Evolutionary conservation across 352 stramenopile genomes (phyloP).

Genomic region (Phytophthora quininea): DNA sequence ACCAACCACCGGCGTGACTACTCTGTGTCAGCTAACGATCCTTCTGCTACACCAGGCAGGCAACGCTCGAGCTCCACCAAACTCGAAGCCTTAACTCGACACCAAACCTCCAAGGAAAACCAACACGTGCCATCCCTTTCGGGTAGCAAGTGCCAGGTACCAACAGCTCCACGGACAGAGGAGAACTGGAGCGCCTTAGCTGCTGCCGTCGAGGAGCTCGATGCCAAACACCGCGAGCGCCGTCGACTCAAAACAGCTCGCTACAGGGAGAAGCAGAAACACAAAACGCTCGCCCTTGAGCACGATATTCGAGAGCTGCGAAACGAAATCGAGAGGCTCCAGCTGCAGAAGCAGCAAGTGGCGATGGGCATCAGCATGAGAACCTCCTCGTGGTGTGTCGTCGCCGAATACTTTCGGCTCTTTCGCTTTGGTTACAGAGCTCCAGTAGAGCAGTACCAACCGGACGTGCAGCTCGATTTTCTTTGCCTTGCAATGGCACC

Average conservation of each 20-base stretch:
- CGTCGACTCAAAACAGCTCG: background rate
- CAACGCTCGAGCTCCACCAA: too few species aligned
- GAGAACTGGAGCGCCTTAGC: background rate
- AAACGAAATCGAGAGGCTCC: background rate
- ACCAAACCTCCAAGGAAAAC: too few species aligned
- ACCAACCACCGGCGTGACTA: too few species aligned
- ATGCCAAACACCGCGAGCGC: background rate
- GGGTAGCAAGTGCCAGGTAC: too few species aligned
- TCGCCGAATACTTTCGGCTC: background rate
- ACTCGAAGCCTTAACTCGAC: too few species aligned
- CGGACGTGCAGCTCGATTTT: too few species aligned
- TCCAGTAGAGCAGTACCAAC: too few species aligned
- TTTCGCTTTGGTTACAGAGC: background rate
- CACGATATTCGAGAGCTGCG: background rate
- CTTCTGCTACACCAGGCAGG: too few species aligned
- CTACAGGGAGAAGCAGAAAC: background rate
- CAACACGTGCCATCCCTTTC: too few species aligned
- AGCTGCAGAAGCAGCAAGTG: background rate
- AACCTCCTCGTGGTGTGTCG: background rate
- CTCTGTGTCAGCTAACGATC: too few species aligned
- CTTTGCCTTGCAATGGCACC: too few species aligned
- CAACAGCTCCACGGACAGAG: too few species aligned
- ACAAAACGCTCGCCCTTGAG: background rate
- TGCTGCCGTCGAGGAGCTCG: background rate
- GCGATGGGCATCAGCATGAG: background rate